Evolutionary conservation across 2,329 filamentous ascomycete genomes (phyloP), one percentile per base, ranked within the genome.

Genomic region (Alternaria incomplexa): DNA sequence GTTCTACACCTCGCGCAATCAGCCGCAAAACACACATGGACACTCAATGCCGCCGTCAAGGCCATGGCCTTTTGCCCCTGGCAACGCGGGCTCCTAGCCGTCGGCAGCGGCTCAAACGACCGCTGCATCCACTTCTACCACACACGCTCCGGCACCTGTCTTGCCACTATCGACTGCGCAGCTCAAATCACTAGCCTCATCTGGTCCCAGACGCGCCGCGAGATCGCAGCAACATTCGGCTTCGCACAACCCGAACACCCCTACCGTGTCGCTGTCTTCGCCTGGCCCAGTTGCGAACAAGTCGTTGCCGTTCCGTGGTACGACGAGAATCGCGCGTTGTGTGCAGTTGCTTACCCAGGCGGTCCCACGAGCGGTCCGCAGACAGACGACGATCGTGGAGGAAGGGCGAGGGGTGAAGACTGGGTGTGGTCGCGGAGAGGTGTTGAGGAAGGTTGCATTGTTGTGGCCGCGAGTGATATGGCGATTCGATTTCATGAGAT

Each of bases 61-160:
- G 96, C 96, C 30, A 96, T 98, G 70, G 93, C 96, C 2, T 98
- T 98, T 80, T 97, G 95, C 66, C 95, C 96, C 0, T 99, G 94
- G 95, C 91, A 95, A 60, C 88, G 91, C 23, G 91, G 91, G 4
- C 85, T 99, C 5, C 81, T 99, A 43, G 96, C 96, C 13, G 96
- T 95, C 1, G 93, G 96, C 4, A 95, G 96, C 43, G 96, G 96
- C 23, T 95, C 92, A 48, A 97, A 96, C 73, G 95, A 99, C 81
- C 93, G 93, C 72, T 93, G 93, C 78, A 97, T 99, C 61, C 94
- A 97, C 81, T 99, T 99, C 83, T 97, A 91, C 80, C 94, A 98
- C 79, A 91, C 93, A 1, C 86, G 86, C 20, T 94, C 93, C 0
- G 96, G 95, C 5, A 89, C 93, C 3, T 89, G 90, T 62, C 86